A percentile compares a stretch with the other conserved stretches of the same genome.
Conservation (phyloP, 2,329 filamentous ascomycete species). For the Xylaria sp. region DNA sequence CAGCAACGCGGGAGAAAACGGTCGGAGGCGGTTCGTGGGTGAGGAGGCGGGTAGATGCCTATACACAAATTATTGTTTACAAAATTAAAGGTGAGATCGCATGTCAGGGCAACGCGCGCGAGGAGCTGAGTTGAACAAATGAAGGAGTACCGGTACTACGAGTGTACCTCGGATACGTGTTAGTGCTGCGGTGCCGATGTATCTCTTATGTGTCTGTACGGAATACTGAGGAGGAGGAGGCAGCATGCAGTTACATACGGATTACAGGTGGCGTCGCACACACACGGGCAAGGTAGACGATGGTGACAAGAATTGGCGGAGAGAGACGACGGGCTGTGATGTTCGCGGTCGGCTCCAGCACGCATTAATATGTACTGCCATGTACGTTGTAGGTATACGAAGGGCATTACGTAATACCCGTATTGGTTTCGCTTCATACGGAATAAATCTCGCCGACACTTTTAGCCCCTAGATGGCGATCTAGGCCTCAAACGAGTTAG, state of each 20-base stretch:
- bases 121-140: conserved; percentile 6
- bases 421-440: neutral
- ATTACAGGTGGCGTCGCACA: neutral
- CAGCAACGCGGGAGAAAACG: neutral
- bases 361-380: neutral
- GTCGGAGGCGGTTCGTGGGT: neutral
- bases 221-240: neutral
- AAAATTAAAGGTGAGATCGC: conserved; percentile 6
- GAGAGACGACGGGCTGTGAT: neutral
- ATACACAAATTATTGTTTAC: conserved; percentile 16
- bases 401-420: neutral
- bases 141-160: neutral
- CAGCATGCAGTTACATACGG: neutral
- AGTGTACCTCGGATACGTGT: neutral
- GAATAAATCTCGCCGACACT: neutral
- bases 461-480: neutral
- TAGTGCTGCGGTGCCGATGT: conserved; percentile 5
- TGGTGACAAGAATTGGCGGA: neutral
- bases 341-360: neutral
- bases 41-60: neutral
- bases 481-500: neutral
- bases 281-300: neutral
- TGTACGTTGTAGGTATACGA: neutral
- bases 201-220: neutral
- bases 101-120: conserved; percentile 21